Evolutionary conservation across 2,329 filamentous ascomycete species (phyloP), one percentile per base, ranked within the genome.

Genomic region (Paramyrothecium sp.): DNA sequence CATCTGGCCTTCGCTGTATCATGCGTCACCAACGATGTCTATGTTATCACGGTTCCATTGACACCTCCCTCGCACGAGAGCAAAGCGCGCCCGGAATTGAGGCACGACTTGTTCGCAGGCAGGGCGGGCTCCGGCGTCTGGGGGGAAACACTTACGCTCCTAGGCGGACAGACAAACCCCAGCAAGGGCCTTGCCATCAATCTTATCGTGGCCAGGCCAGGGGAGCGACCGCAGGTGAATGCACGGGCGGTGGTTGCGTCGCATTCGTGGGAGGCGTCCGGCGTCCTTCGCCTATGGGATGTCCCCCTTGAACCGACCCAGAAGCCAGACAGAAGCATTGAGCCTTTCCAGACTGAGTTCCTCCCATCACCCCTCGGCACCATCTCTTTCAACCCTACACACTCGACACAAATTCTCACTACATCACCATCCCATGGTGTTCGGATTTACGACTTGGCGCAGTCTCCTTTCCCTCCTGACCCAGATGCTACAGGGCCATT

Each of bases 1-100:
- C 82, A 78, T 67, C 84, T 89, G 63, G 78, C 88, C 1, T 88
- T 89, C 64, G 78, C 82, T 1, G 81, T 85, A 3, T 80, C 85
- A 1, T 88, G 84, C 62, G 79, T 81, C 4, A 85, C 81, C 21
- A 80, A 79, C 54, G 80, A 84, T 48, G 74, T 83, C 47, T 86
- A 81, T 59, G 71, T 88, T 13, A 73, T 88, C 26, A 85, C 83
- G 1, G 65, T 88, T 3, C 85, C 86, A 0, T 74, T 88, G 30
- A 85, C 82, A 1, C 86, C 86, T 0, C 85, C 85, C 0, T 88
- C 85, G 2, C 79, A 82, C 12, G 75, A 80, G 64, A 86, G 82
- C 69, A 88, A 87, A 65, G 74, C 76, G 2, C 75, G 84, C 12
- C 74, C 78, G 3, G 82, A 86, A 58, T 72, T 88, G 22, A 78